Evolutionary conservation across 352 stramenopile genomes (phyloP), one percentile per base, ranked within the genome.

Genomic region (Globisporangium perplexum): DNA sequence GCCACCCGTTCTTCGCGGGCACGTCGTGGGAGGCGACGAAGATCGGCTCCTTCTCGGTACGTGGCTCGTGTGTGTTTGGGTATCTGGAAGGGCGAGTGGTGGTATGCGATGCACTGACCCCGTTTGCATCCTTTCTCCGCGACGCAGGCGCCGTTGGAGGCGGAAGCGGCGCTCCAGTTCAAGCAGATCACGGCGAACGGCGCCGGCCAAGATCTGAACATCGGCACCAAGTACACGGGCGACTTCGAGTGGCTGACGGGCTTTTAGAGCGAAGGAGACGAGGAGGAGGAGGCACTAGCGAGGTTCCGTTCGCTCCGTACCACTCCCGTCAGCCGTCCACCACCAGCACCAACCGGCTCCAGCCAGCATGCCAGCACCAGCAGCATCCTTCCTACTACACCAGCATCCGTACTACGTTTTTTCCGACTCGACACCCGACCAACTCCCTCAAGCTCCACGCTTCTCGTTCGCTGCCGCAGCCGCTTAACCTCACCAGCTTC

Each of bases 21-120:
- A 90, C 81, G 2, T 80, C 80, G 28, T 95, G 84, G 84, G 80
- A 91, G 48, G 76, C 81, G 15, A 90, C 81, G 3, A 90, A 91
- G 59, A 76, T 75, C 28, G 81, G 80, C 53, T 89, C 81, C 8
- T 90, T 93, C 54, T 76, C 74, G 62, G 83, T 93, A 71, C 28
- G 75, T 75, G 15, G 43, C 17, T 39, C 2, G 2, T 50, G 28
- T 43, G 14, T 22, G 36, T 43, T 22, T 43, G 15, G 14, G 10
- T 12, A 17, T 18, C 6, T 4, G 11, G 41, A 20, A 18, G 26
- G 5, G 7, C 3, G 7, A 47, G 7, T 47, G 41, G 26, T 20
- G n/a, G n/a, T n/a, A n/a, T n/a, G n/a, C n/a, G n/a, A n/a, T n/a
- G 12, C 4, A 24, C 18, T 11, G 5, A 45, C 7, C 60, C 20